Conservation (phyloP, 1,284 basidiomycete genomes). For the Cutaneotrichosporon sp. region DNA sequence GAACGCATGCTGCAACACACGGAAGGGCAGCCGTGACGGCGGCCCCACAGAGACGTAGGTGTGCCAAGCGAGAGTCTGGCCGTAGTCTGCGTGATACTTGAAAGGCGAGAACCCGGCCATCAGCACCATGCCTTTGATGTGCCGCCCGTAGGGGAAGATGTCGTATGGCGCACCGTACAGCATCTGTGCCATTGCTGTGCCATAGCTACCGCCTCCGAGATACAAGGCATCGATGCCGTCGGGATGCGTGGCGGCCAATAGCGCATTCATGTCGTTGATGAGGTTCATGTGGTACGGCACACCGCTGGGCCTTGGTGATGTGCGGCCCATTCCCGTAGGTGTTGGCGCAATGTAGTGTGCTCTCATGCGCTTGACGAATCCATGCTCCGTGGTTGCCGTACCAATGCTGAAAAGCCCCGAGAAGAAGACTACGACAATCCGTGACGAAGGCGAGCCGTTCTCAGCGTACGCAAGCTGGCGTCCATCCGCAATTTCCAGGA, state of each 20-base stretch:
- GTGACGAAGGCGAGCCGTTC: neutral
- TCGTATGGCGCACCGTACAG: slow-evolving; percentile 55
- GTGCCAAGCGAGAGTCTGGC: slow-evolving; percentile 50
- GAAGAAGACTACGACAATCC: slow-evolving; percentile 10
- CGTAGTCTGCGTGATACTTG: slow-evolving; percentile 51
- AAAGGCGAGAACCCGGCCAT: slow-evolving; percentile 53
- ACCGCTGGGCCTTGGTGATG: slow-evolving; percentile 11
- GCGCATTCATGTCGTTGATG: slow-evolving; percentile 50
- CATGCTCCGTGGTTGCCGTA: neutral
- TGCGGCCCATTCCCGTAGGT: slow-evolving; percentile 6
- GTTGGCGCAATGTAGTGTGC: slow-evolving; percentile 8
- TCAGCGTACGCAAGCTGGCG: slow-evolving; percentile 9
- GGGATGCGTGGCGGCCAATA: slow-evolving; percentile 55
- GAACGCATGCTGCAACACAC: slow-evolving; percentile 43
- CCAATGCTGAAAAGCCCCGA: slow-evolving; percentile 5
- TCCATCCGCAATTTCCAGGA: neutral
- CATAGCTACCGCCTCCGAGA: slow-evolving; percentile 55
- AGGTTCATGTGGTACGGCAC: slow-evolving; percentile 51
- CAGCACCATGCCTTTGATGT: slow-evolving; percentile 53
- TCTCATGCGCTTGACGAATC: neutral
- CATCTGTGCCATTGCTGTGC: slow-evolving; percentile 56
- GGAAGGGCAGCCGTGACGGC: slow-evolving; percentile 50
- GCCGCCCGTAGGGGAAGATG: slow-evolving; percentile 53
- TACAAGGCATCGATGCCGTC: slow-evolving; percentile 33
- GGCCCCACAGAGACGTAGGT: slow-evolving; percentile 54